Conservation (phyloP, 768 basidiomycete species). For the Pisolithus microcarpus region DNA sequence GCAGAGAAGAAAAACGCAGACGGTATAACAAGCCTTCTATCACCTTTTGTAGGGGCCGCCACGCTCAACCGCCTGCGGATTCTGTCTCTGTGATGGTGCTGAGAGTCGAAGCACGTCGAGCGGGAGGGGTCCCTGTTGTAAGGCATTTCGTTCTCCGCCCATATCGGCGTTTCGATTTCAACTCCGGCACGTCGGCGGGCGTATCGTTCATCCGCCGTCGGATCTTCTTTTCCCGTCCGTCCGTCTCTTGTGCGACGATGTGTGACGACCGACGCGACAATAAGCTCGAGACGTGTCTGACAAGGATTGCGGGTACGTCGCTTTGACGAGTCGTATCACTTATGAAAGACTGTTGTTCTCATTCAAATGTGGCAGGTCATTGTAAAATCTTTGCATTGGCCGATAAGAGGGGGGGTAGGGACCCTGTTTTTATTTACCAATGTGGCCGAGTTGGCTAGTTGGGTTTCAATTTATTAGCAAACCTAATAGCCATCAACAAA, state of each 20-base stretch:
- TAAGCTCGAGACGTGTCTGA: no score
- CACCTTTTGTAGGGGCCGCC: slow-evolving; percentile 32
- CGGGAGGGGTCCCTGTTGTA: slow-evolving; percentile 17
- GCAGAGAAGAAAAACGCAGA: slow-evolving; percentile 29
- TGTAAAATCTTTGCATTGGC: slow-evolving; percentile 1
- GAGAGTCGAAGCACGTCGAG: slow-evolving; percentile 26
- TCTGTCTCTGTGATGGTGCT: slow-evolving; percentile 34
- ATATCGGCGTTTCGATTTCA: slow-evolving; percentile 12
- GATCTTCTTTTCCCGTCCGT: neutral
- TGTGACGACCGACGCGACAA: no score
- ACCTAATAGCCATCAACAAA: slow-evolving; percentile 33
- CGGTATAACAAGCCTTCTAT: slow-evolving; percentile 32
- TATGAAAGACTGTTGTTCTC: neutral
- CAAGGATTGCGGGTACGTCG: no score
- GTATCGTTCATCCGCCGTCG: neutral
- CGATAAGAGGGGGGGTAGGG: no score
- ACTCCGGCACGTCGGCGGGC: slow-evolving; percentile 23
- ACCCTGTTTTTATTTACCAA: slow-evolving; percentile 19
- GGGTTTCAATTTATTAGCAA: slow-evolving; percentile 30
- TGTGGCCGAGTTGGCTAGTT: slow-evolving; percentile 22
- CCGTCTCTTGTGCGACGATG: no score
- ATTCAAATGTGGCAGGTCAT: neutral
- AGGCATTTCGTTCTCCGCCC: slow-evolving; percentile 21
- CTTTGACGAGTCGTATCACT: neutral
- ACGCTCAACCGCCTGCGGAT: slow-evolving; percentile 33